phyloP scores from a whole-genome alignment of 1,284 basidiomycete species.

The Pyrrhoderma lamaoense region DNA sequence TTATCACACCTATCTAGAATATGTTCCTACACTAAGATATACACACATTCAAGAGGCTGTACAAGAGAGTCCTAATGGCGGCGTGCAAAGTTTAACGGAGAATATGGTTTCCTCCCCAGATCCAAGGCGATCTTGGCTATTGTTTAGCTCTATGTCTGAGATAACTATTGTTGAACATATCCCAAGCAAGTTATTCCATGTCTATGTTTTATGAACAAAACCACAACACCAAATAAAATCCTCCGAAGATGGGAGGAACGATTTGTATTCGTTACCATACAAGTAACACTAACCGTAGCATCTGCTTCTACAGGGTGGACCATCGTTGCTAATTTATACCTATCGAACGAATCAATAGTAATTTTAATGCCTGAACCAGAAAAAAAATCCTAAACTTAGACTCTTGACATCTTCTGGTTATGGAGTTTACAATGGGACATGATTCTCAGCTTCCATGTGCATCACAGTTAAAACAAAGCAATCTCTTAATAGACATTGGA shows the following conservation, averaged over 20 bases:
- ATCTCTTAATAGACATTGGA: slow-evolving; percentile 46
- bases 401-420: slow-evolving; percentile 52
- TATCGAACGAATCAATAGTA: slow-evolving; percentile 71
- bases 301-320: slow-evolving; percentile 55
- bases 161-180: slow-evolving; percentile 12
- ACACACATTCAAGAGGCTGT: too few relatives aligned
- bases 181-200: slow-evolving; percentile 9
- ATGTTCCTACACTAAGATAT: too few relatives aligned
- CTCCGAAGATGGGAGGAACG: too few relatives aligned
- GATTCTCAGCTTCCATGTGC: too few relatives aligned
- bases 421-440: slow-evolving; percentile 29
- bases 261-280: too few relatives aligned
- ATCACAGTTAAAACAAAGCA: not conserved
- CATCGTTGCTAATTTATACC: slow-evolving; percentile 70
- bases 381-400: slow-evolving; percentile 43
- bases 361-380: slow-evolving; percentile 55
- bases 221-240: too few relatives aligned
- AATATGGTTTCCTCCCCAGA: slow-evolving; percentile 4
- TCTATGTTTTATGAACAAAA: not conserved
- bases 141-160: slow-evolving; percentile 7
- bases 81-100: too few relatives aligned
- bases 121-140: not conserved
- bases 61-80: too few relatives aligned
- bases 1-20: not conserved
- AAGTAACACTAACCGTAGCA: too few relatives aligned